phyloP scores from a whole-genome alignment of 805 yeast species.

The Cyberlindnera nakhonratchasimensis region DNA sequence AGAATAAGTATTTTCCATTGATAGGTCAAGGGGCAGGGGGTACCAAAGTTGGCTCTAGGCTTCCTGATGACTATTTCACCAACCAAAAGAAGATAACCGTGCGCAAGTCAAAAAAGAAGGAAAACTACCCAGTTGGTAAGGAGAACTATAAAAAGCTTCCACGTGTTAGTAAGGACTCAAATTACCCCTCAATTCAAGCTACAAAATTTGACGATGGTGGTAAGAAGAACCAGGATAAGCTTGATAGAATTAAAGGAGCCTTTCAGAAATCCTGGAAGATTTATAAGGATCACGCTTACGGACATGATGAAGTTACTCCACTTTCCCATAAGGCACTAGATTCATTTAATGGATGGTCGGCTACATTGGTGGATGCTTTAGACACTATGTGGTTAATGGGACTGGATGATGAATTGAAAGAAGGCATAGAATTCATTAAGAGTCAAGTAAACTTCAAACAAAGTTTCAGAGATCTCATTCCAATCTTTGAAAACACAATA shows the following conservation, averaged over 20 bases:
- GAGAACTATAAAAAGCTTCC: conserved; percentile 27
- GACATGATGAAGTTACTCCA: conserved; percentile 45
- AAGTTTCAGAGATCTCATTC: conserved; percentile 39
- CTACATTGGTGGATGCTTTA: conserved; percentile 47
- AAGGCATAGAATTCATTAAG: conserved; percentile 36
- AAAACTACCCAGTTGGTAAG: conserved; percentile 21
- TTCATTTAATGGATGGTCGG: conserved; percentile 49
- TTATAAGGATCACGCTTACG: conserved; percentile 41
- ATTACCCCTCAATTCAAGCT: conserved; percentile 32
- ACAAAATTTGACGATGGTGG: conserved; percentile 30
- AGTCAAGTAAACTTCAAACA: conserved; percentile 36
- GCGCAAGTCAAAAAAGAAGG: conserved; percentile 19
- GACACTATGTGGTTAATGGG: conserved; percentile 50
- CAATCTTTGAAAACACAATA: conserved; percentile 49
- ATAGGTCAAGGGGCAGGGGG: conserved; percentile 22
- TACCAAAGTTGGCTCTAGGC: conserved; percentile 10
- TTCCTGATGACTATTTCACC: conserved; percentile 23
- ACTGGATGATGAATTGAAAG: conserved; percentile 36
- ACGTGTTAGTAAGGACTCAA: conserved; percentile 8
- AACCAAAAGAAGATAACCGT: conserved; percentile 22
- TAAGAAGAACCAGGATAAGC: conserved; percentile 25
- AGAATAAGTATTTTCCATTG: conserved; percentile 39
- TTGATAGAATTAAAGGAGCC: conserved; percentile 33
- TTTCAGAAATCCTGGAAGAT: conserved; percentile 42
- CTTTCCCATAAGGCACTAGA: conserved; percentile 32